Evolutionary conservation across 2,329 filamentous ascomycete species (phyloP), one percentile per base, ranked within the genome.

Genomic region (Aspergillus eucalypticola): DNA sequence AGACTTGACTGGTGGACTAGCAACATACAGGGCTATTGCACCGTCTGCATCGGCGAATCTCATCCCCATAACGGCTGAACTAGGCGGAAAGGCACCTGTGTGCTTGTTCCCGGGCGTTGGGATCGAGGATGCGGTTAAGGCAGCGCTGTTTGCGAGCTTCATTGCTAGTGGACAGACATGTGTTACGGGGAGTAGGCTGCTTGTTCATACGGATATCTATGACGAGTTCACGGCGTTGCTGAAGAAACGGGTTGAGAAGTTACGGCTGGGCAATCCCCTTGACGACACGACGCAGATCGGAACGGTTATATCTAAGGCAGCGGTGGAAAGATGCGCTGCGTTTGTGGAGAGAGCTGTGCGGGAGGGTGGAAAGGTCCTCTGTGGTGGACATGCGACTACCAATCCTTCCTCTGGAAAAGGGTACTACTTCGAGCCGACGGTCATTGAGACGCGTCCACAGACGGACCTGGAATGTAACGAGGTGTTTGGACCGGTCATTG

Each of bases 201-300:
- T 86, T 41, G 81, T 84, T 8, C 79, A 85, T 49, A 73, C 75
- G 17, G 75, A 69, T 3, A 78, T 84, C 8, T 70, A 79, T 21
- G 69, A 76, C 3, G 69, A 76, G 0, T 68, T 83, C 7, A 62
- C 72, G 5, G 76, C 76, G 23, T 64, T 80, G 19, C 73, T 79
- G 52, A 64, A 60, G 15, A 80, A 77, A 58, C 78, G 84, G n/a
- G 83, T 80, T 5, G 84, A 86, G 29, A 68, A 77, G 0, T 70
- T 76, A 3, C 80, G 83, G 4, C 86, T 88, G 71, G 87, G 86
- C 1, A 79, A 82, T 4, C 86, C 86, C 0, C 77, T 73, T 3
- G 85, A 88, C 57, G 74, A 76, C 0, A 79, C 79, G 1, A 87
- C 84, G 0, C 84, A 84, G 73, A 90, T 90, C 82, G 88, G 88